These are phyloP conservation scores for Cladosporium sp. DNA, from an alignment of 2,329 filamentous ascomycete species.

Conservation along the genomic window DNA sequence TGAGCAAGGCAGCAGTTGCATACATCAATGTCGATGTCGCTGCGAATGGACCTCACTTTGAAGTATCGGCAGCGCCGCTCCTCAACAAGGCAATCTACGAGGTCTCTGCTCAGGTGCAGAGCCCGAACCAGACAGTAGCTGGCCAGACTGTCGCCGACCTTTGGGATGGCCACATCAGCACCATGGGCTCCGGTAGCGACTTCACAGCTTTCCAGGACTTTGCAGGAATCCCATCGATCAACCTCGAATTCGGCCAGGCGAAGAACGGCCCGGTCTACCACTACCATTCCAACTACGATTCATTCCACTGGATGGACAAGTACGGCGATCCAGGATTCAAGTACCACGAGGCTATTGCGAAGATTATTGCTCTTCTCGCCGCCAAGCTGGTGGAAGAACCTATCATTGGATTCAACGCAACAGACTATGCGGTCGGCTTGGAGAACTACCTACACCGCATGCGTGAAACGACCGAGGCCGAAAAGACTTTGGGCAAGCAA, in stretches of 20 bases:
- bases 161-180: constrained; percentile 54
- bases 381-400: constrained; percentile 46
- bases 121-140: constrained; percentile 66
- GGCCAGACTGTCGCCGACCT: constrained; percentile 65
- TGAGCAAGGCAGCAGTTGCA: constrained; percentile 67
- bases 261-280: constrained; percentile 56
- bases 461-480: constrained; percentile 5
- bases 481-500: constrained; percentile 24
- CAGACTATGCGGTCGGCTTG: constrained; percentile 43
- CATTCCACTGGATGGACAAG: constrained; percentile 76
- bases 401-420: constrained; percentile 44
- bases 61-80: constrained; percentile 65
- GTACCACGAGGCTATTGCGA: constrained; percentile 52
- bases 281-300: constrained; percentile 83
- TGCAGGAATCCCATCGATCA: constrained; percentile 46
- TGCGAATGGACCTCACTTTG: constrained; percentile 61
- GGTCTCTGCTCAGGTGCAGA: constrained; percentile 57
- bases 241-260: constrained; percentile 40
- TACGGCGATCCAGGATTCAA: constrained; percentile 64
- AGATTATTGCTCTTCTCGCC: constrained; percentile 43
- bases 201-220: constrained; percentile 53
- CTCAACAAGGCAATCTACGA: constrained; percentile 70
- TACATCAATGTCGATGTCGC: constrained; percentile 85
- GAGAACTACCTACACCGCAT: constrained; percentile 35
- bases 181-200: constrained; percentile 51